Percentiles rank a stretch among this genome's conserved stretches.
Evolutionary conservation across 2,329 filamentous ascomycete genomes (phyloP).

Genomic region (Monosporascus ibericus): DNA sequence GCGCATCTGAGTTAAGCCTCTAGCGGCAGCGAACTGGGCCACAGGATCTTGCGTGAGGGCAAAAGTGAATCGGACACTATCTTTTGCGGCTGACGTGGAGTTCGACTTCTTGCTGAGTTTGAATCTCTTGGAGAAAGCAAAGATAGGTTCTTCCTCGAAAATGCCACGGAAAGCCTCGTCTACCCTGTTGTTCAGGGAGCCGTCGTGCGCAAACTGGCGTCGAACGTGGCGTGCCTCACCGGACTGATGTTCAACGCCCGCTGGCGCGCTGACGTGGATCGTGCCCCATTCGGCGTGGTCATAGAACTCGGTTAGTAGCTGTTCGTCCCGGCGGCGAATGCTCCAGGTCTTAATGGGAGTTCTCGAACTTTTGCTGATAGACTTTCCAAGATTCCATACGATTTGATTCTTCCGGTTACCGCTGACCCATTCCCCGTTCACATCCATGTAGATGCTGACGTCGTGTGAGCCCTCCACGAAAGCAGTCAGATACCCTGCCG

Average conservation of each 20-base stretch:
- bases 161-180: constrained; percentile 64
- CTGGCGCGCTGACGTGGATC: constrained; percentile 68
- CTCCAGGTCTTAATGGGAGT: constrained; percentile 58
- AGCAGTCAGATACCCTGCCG: constrained; percentile 73
- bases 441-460: constrained; percentile 59
- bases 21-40: constrained; percentile 70
- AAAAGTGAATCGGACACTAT: constrained; percentile 67
- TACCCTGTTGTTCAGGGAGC: constrained; percentile 58
- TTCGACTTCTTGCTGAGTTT: constrained; percentile 33
- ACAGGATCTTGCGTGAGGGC: constrained; percentile 73
- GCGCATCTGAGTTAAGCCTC: constrained; percentile 70
- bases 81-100: constrained; percentile 24
- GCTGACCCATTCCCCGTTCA: constrained; percentile 78
- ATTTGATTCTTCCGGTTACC: constrained; percentile 65
- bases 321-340: constrained; percentile 52
- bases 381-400: constrained; percentile 57
- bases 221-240: constrained; percentile 62
- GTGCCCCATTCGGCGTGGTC: constrained; percentile 83
- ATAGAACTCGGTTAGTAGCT: constrained; percentile 65
- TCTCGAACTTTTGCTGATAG: constrained; percentile 24
- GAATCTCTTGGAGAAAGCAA: constrained; percentile 69
- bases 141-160: constrained; percentile 74
- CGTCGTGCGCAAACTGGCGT: constrained; percentile 62
- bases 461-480: constrained; percentile 61
- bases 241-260: constrained; percentile 61